Evolutionary conservation across 768 basidiomycete species (phyloP).

Genomic region (Calocybe cyanea): DNA sequence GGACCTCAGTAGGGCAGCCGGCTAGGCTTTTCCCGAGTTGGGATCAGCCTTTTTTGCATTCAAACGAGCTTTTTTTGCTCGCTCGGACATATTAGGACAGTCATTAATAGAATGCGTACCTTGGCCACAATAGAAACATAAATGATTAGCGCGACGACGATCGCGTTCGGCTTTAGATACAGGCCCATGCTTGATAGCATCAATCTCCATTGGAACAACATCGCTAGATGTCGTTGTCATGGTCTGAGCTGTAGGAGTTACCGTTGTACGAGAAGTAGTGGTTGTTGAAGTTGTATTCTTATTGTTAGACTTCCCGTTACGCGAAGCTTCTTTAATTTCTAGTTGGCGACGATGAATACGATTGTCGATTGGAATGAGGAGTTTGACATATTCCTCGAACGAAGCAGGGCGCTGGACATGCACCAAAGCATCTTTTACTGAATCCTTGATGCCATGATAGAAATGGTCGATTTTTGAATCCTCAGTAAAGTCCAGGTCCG

Average conservation of each 20-base stretch:
- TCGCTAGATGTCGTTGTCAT: too few relatives aligned
- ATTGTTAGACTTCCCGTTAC: slow-evolving; percentile 1
- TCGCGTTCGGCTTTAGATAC: slow-evolving; percentile 25
- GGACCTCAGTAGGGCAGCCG: slow-evolving; percentile 23
- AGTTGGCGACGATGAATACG: slow-evolving; percentile 16
- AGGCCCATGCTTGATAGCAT: slow-evolving; percentile 21
- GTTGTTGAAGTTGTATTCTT: slow-evolving; percentile 1
- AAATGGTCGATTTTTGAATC: too few relatives aligned
- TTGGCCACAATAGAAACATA: slow-evolving; percentile 34
- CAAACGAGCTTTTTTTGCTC: too few relatives aligned
- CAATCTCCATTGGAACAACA: slow-evolving; percentile 30
- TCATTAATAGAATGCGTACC: slow-evolving; percentile 23
- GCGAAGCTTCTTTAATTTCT: slow-evolving; percentile 6
- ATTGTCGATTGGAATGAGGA: slow-evolving; percentile 24
- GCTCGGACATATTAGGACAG: slow-evolving; percentile 25
- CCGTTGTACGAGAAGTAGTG: neutral
- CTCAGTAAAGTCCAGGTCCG: too few relatives aligned
- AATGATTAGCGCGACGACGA: slow-evolving; percentile 16
- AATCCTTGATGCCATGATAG: too few relatives aligned
- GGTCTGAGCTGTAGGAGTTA: slow-evolving; percentile 5
- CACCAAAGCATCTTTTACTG: neutral
- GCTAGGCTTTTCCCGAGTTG: slow-evolving; percentile 25
- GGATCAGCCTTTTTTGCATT: slow-evolving; percentile 1
- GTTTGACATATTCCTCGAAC: slow-evolving; percentile 17
- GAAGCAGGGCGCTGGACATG: slow-evolving; percentile 3